Evolutionary conservation across 768 basidiomycete species (phyloP).

Genomic region (Tylopilus plumbeoviolaceoides): DNA sequence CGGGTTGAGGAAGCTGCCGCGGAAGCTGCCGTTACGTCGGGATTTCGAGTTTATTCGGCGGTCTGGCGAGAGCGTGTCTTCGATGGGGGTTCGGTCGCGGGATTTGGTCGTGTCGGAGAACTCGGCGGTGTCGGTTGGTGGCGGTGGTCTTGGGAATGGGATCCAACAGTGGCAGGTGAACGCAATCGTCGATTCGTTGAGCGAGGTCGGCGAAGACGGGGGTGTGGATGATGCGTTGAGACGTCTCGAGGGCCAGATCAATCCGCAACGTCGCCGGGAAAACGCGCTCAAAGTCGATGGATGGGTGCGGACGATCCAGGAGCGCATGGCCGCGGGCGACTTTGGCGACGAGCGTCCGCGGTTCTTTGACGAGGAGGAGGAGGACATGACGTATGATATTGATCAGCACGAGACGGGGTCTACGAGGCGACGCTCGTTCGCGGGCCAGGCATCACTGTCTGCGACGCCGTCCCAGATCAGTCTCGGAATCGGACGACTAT

Average conservation of each 20-base stretch:
- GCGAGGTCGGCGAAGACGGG: too few species aligned
- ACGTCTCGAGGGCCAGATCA: too few species aligned
- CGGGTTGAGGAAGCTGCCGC: slow-evolving; percentile 37
- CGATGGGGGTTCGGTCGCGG: slow-evolving; percentile 66
- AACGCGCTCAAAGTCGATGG: slow-evolving; percentile 76
- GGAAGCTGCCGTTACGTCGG: slow-evolving; percentile 66
- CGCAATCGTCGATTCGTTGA: too few species aligned
- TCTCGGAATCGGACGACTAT: too few species aligned
- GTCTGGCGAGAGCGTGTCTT: too few species aligned
- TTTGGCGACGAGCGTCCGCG: slow-evolving; percentile 58
- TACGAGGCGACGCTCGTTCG: slow-evolving; percentile 5
- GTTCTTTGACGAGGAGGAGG: slow-evolving; percentile 47
- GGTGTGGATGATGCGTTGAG: too few species aligned
- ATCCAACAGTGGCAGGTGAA: too few species aligned
- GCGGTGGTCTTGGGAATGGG: slow-evolving; percentile 54
- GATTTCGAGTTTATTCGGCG: slow-evolving; percentile 82
- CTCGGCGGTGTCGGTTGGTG: slow-evolving; percentile 34
- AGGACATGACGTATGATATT: too few species aligned
- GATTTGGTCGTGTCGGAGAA: too few species aligned
- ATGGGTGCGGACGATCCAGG: slow-evolving; percentile 72
- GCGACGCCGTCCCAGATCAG: slow-evolving; percentile 21
- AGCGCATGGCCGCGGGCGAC: slow-evolving; percentile 59
- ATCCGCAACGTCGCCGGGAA: slow-evolving; percentile 67
- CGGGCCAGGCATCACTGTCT: slow-evolving; percentile 9
- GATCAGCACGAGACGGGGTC: slow-evolving; percentile 30